Evolutionary conservation across 2,329 filamentous ascomycete species (phyloP), one percentile per base, ranked within the genome.

Genomic region (Karstenula rhodostoma): DNA sequence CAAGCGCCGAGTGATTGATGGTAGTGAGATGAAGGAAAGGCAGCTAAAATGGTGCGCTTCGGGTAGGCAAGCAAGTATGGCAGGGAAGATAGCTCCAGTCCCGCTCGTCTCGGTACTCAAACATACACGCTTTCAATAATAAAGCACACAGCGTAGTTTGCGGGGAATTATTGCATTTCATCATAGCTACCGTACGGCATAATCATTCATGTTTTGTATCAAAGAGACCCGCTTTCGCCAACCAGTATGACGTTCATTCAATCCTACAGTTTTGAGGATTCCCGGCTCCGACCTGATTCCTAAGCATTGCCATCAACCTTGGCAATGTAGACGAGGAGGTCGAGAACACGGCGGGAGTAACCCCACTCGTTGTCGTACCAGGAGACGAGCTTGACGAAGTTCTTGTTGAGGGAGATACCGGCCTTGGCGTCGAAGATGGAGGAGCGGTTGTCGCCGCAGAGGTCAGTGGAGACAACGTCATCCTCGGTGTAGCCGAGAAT

Each of bases 291-390:
- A 76, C 72, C 74, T 76, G 69, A 76, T 72, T 77, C 70, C 73
- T 78, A 80, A 67, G 77, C 77, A 66, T 78, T 78, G 61, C 77
- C 77, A 63, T 80, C 78, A 60, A 78, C 72, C 76, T 79, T 79
- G 73, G 78, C 78, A 68, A 80, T 79, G 75, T 79, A 79, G 65
- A 76, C 76, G 59, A 84, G 66, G 62, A 84, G 82, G 74, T 84
- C 82, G 66, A 84, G 78, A 62, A 84, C 82, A 81, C 82, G 95
- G 86, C 94, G 94, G 82, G 92, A 96, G 91, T 99, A 98, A 79
- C 94, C 95, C 93, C 94, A 97, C 89, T 98, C 94, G 88, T 98
- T 98, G 88, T 97, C 93, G 85, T 97, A 97, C 95, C 94, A 98
- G 77, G 90, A 90, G 81, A 97, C 91, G 66, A 99, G 88, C 91